Conservation (phyloP, 495 filamentous ascomycete species). For the Venustampulla echinocandica region DNA sequence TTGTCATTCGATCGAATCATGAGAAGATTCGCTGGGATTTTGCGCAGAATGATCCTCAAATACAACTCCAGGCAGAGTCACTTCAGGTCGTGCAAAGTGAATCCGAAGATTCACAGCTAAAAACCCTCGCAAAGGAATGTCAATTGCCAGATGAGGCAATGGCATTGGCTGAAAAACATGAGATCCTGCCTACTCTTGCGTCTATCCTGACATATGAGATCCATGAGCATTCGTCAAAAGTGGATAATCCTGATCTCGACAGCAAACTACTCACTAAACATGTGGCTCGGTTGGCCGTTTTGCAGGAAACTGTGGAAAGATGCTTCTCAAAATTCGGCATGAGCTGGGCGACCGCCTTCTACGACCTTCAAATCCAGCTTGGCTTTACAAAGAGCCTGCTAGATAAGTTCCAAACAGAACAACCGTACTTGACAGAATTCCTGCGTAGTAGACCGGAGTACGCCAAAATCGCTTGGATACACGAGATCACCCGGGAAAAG, state of each 20-base stretch:
- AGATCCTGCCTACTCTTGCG: constrained; percentile 53
- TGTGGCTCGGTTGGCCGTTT: constrained; percentile 7
- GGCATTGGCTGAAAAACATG: constrained; percentile 55
- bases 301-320: constrained; percentile 26
- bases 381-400: constrained; percentile 59
- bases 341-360: constrained; percentile 71
- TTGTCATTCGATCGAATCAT: constrained; percentile 49
- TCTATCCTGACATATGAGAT: constrained; percentile 43
- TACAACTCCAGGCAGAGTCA: constrained; percentile 30
- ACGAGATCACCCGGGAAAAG: constrained; percentile 67
- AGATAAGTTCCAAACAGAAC: constrained; percentile 51
- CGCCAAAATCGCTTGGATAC: constrained; percentile 84
- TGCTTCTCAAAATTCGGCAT: constrained; percentile 70
- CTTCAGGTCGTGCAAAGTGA: constrained; percentile 16
- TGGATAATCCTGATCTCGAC: constrained; percentile 1
- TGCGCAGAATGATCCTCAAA: constrained; percentile 37
- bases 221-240: constrained; percentile 26
- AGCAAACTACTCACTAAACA: background rate
- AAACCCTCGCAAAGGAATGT: constrained; percentile 52
- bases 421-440: constrained; percentile 62
- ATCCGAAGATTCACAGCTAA: constrained; percentile 16
- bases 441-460: constrained; percentile 59
- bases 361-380: constrained; percentile 60
- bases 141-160: constrained; percentile 51
- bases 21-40: constrained; percentile 56